Evolutionary conservation across 345 rosid species (phyloP).

Genomic region (Mallotus nudiflorus): DNA sequence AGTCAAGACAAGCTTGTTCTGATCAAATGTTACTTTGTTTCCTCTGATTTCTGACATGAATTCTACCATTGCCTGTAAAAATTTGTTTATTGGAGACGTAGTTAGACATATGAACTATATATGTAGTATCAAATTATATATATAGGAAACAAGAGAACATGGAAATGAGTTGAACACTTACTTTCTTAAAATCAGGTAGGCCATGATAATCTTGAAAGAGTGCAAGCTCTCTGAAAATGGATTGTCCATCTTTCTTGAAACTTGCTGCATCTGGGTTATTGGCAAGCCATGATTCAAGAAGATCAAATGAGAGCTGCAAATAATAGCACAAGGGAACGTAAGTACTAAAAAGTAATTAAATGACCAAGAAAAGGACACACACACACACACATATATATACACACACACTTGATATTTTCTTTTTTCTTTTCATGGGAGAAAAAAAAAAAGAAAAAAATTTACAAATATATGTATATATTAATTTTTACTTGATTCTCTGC

Average conservation of each 20-base stretch:
- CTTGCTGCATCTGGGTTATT: conserved; percentile 64
- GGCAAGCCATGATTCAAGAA: conserved; percentile 68
- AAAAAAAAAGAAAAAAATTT: neutral
- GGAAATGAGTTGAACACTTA: conserved; percentile 21
- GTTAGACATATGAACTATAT: neutral
- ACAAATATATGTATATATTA: too few species aligned
- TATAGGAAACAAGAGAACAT: neutral
- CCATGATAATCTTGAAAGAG: conserved; percentile 89
- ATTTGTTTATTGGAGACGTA: neutral
- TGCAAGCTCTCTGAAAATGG: conserved; percentile 75
- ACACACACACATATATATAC: too few species aligned
- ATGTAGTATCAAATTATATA: too few species aligned
- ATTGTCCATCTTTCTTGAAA: conserved; percentile 59
- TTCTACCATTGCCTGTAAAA: conserved; percentile 64
- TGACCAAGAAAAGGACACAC: too few species aligned
- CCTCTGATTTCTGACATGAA: conserved; percentile 87
- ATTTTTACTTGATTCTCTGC: conserved; percentile 78
- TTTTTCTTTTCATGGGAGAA: neutral
- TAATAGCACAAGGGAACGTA: neutral
- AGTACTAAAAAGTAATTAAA: neutral
- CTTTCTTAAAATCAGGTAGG: conserved; percentile 66
- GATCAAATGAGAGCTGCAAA: conserved; percentile 69
- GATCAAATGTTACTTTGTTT: conserved; percentile 61
- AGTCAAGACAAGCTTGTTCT: conserved; percentile 57
- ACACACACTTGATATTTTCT: too few species aligned